These are phyloP conservation scores for Carex arenaria DNA, from an alignment of 202 grass and related monocot genomes.

Conservation along the genomic window DNA sequence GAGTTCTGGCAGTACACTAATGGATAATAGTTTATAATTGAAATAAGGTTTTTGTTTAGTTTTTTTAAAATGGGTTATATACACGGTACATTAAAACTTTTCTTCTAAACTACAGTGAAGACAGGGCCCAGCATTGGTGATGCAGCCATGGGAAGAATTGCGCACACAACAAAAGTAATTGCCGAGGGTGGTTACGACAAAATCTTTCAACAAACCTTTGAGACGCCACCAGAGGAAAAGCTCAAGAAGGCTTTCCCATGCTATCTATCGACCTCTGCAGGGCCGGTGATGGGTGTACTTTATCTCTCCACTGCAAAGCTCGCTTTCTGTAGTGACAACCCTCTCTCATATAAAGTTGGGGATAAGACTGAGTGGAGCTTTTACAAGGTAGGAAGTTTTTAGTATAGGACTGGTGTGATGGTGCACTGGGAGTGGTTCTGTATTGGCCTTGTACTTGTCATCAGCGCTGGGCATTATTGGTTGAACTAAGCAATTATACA, in stretches of 20 bases:
- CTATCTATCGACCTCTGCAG: constrained; percentile 90
- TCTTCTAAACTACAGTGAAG: constrained; percentile 54
- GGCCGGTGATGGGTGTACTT: constrained; percentile 93
- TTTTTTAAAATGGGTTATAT: neutral
- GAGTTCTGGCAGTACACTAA: neutral
- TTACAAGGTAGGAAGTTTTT: constrained; percentile 63
- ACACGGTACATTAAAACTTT: neutral
- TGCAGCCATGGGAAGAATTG: constrained; percentile 85
- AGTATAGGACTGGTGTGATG: neutral
- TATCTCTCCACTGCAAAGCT: constrained; percentile 85
- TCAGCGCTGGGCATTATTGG: neutral
- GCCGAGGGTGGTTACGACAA: constrained; percentile 98
- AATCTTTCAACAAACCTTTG: constrained; percentile 87
- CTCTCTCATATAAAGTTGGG: constrained; percentile 83
- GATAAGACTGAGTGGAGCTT: constrained; percentile 96
- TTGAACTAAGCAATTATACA: neutral
- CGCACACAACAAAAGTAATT: constrained; percentile 87
- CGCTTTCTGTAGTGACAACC: constrained; percentile 90
- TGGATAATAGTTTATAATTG: neutral
- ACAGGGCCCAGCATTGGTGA: constrained; percentile 95
- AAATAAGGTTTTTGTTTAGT: neutral
- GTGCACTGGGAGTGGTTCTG: neutral
- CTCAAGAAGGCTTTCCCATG: constrained; percentile 80
- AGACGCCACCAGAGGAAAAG: constrained; percentile 64
- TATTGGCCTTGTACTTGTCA: neutral